Base-by-base conservation (phyloP, 306 rosid genomes). In the Cercis canadensis region DNA sequence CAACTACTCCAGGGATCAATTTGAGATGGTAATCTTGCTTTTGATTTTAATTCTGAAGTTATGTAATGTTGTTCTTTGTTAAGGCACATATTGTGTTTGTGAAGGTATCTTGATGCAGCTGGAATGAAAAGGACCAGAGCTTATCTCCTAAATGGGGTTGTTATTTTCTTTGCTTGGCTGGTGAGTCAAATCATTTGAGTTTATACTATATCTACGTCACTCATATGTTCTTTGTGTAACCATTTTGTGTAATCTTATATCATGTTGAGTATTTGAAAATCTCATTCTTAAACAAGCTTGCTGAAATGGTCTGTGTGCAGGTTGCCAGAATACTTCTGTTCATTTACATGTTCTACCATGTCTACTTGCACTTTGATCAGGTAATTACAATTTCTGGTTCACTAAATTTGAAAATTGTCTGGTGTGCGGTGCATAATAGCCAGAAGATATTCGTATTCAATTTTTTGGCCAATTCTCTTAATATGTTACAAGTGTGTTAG, bases 1-100 rank as follows among this genome's bases (percentile, higher is more conserved):
- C 92, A 68, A 91, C 99, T 40, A 94, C 99, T 55, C 97, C 99
- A 5, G 99, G 96, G 57, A 84, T 91, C 80, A 94, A 94, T 75
- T 89, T 94, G 90, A 89, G 99, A 94, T 94, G 97, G 99, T 94
- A 87, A 66, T 81, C 59, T 63, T 64, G 14, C 58, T 17, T 49
- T 47, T 37, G 33, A 62, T 24, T 15, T 70, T 62, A 36, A 36
- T 19, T 46, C 32, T 43, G 16, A 11, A 53, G 36, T 55, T 34
- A n/a, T 73, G 16, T 5, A 33, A 33, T 7, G 15, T 16, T 18
- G 69, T 33, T 54, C 12, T 14, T 59, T 53, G 44, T 49, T 80
- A 65, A 80, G 73, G 65, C 39, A 29, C 54, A 19, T 54, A 46
- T 59, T 80, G 62, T 72, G 41, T 21, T 64, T 81, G 57, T 78